Evolutionary conservation across 1,284 basidiomycete species (phyloP), one percentile per base, ranked within the genome.

Genomic region (Moniliella sp.): DNA sequence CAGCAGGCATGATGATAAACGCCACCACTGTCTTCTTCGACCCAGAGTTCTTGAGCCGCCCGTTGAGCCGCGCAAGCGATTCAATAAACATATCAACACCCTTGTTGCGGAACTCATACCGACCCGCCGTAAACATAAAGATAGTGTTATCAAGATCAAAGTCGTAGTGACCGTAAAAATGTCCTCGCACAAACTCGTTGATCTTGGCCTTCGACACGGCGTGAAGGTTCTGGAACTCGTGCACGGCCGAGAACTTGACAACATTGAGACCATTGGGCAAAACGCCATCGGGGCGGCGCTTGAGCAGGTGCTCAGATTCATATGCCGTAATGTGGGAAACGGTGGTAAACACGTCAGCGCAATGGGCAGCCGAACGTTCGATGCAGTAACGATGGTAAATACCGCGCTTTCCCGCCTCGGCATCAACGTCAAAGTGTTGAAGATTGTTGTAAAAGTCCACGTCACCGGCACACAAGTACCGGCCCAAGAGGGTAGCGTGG

Each of bases 11-110:
- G 64, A 97, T 94, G 63, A 97, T 83, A 66, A 97, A 97, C 0
- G 88, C 88, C 15, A 97, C 81, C 28, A 94, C 76, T 8, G 88
- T 93, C 30, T 67, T 69, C 57, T 73, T 76, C 17, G 76, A 76
- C 5, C 71, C 74, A 28, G 75, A 66, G 60, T 79, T 73, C 63
- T 91, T 76, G 25, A 94, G 69, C 17, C 74, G 75, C 61, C 77
- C 74, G 63, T 94, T 94, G 40, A 48, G 44, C 28, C 55, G 46
- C 17, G 88, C 86, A 35, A 97, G 72, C 16, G 78, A 73, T 65
- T 97, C 88, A 53, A 97, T 86, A 62, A 93, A 97, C 84, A 97
- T 91, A 62, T 97, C 88, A 27, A 93, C 83, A 48, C 88, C 88
- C 68, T 97, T 97, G 69, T 97, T 97, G 28, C 88, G 72, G 64